phyloP scores from a whole-genome alignment of 345 rosid genomes.

The Citropsis articulata region DNA sequence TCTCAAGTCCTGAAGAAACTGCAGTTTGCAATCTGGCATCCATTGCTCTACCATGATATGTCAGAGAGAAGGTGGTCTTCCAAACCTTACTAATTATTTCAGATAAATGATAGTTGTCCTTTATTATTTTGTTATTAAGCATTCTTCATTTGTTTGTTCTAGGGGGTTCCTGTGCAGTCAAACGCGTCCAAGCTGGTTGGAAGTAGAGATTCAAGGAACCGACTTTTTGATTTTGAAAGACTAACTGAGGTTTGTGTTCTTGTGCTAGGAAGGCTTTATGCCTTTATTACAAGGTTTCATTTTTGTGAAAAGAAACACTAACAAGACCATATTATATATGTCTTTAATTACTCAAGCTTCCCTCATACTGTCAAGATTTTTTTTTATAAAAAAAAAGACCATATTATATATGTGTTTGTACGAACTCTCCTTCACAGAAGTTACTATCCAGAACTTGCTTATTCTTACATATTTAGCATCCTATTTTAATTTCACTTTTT shows the following conservation, averaged over 20 bases:
- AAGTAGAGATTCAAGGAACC: constrained; percentile 61
- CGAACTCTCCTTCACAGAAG: background rate
- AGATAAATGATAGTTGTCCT: background rate
- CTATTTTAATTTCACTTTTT: background rate
- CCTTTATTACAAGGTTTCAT: background rate
- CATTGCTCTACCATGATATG: constrained; percentile 75
- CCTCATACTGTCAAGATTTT: background rate
- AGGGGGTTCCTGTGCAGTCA: constrained; percentile 59
- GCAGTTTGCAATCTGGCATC: constrained; percentile 94
- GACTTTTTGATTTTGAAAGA: constrained; percentile 74
- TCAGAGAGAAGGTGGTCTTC: constrained; percentile 56
- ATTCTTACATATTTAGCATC: background rate
- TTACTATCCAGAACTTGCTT: background rate
- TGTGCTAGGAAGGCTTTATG: background rate
- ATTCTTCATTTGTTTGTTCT: constrained; percentile 8
- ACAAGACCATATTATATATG: background rate
- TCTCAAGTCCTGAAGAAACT: constrained; percentile 84
- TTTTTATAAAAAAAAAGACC: background rate
- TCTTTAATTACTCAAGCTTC: background rate
- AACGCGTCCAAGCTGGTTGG: constrained; percentile 77
- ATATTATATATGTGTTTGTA: background rate
- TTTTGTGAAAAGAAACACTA: background rate
- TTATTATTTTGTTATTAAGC: background rate
- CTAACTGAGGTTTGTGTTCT: constrained; percentile 31
- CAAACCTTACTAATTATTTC: background rate